Base-by-base conservation (phyloP, 106 monocot species). In the Dioscorea alata region DNA sequence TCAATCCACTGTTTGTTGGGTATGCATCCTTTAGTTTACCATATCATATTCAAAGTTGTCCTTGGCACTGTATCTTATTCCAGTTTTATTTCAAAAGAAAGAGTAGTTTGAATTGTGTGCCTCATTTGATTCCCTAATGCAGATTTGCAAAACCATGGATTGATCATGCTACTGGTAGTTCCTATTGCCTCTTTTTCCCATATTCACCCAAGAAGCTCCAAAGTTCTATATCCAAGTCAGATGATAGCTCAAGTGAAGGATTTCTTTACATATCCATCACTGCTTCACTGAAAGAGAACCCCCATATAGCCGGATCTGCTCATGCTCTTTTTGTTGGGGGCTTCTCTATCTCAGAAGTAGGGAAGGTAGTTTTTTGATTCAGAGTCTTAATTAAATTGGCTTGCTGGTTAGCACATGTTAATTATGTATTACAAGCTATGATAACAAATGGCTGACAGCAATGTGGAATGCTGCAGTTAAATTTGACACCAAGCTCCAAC, bases 1-100 rank as follows among this genome's bases (percentile, higher is more conserved):
- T 92, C 57, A 82, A 86, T 15, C 96, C 96, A 48, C 68, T 89
- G 70, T 89, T 72, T 79, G 13, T 97, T 75, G 96, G 96, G 96
- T 92, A 87, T 59, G 82, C 64, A 62, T 64, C 13, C 49, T 17
- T 59, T 16, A 15, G 35, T 13, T 23, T 19, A 21, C 31, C 28
- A n/a, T 13, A 34, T 23, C 16, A 6, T 60, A 23, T 60, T 6
- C 28, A 13, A 49, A 14, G 18, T n/a, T 52, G 57, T 59, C 13
- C 21, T 66, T 20, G 54, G 31, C 21, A 18, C 22, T 8, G 6
- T n/a, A 21, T 34, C 57, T 54, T 57, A 10, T 48, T 52, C 23
- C 59, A 8, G 22, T n/a, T 64, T 16, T 28, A 28, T 3, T n/a
- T n/a, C n/a, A n/a, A n/a, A n/a, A n/a, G n/a, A n/a, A n/a, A n/a